These are phyloP conservation scores for Amanita brunnescens DNA, from an alignment of 768 basidiomycete species.

Conservation along the genomic window DNA sequence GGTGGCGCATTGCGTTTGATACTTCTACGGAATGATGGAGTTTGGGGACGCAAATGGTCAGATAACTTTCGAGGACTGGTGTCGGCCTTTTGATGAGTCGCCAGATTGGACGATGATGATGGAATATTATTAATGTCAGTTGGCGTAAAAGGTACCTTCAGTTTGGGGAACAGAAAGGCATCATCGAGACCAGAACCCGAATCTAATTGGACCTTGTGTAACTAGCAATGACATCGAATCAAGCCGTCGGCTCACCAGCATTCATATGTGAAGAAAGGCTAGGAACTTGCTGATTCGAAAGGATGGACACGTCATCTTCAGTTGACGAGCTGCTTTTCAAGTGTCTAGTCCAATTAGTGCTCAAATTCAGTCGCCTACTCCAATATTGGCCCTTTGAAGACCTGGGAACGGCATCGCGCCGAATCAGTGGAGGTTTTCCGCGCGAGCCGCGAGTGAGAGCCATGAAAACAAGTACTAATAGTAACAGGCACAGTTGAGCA, in stretches of 20 bases:
- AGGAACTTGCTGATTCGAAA: conserved; percentile 14
- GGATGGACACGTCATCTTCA: conserved; percentile 6
- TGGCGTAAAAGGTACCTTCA: background rate
- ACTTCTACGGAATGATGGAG: conserved; percentile 20
- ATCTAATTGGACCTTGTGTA: background rate
- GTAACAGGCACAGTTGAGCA: conserved; percentile 75
- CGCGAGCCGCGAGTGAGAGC: conserved; percentile 73
- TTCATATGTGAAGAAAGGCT: conserved; percentile 19
- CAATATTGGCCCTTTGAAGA: conserved; percentile 18
- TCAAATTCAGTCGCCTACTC: conserved; percentile 45
- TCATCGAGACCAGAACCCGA: background rate
- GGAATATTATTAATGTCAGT: conserved; percentile 2
- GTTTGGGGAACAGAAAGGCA: background rate
- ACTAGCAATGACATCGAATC: conserved; percentile 4
- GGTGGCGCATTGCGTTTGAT: conserved; percentile 1
- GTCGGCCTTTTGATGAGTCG: background rate
- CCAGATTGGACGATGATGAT: conserved; percentile 1
- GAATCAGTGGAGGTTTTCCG: conserved; percentile 12
- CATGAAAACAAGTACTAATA: conserved; percentile 81
- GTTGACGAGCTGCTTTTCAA: conserved; percentile 21
- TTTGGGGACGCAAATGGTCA: conserved; percentile 17
- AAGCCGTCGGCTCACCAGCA: background rate
- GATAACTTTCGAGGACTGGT: conserved; percentile 6
- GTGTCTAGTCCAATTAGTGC: conserved; percentile 40
- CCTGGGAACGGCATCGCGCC: conserved; percentile 11